Percentiles rank a stretch among this genome's conserved stretches.
Conservation (phyloP, 176 grass and related monocot genomes). For the Cocos nucifera region DNA sequence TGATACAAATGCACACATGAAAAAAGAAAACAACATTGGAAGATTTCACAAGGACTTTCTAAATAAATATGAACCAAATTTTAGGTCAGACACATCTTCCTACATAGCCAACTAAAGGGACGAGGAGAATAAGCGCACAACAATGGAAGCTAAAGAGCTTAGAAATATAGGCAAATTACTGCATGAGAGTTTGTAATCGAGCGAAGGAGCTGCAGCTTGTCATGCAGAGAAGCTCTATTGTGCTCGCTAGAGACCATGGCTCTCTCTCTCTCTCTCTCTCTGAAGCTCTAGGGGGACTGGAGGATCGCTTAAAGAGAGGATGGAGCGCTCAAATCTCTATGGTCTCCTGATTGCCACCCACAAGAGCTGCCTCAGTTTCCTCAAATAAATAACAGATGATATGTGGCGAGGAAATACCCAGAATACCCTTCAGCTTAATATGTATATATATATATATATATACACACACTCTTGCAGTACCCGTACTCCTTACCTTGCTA, state of each 20-base stretch:
- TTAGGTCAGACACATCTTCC: not conserved
- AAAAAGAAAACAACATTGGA: no score
- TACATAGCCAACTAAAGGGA: not conserved
- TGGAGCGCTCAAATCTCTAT: not conserved
- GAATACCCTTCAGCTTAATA: no score
- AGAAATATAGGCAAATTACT: conserved; percentile 30
- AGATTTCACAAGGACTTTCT: no score
- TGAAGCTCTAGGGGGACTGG: not conserved
- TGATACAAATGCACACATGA: no score
- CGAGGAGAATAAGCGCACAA: not conserved
- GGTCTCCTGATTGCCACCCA: not conserved
- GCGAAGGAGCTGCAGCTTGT: conserved; percentile 77
- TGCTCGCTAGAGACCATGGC: conserved; percentile 67
- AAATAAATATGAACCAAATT: no score
- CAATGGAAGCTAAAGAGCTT: not conserved
- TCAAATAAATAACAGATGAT: not conserved
- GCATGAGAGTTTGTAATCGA: conserved; percentile 74
- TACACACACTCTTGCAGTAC: no score
- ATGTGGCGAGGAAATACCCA: no score
- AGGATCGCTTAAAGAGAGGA: conserved; percentile 9
- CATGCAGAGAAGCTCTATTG: conserved; percentile 58
- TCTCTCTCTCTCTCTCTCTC: not conserved
- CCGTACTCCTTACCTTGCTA: no score
- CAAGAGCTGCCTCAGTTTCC: conserved; percentile 8
- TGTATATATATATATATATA: no score